Evolutionary conservation across 108 stramenopile species (phyloP), one percentile per base, ranked within the genome.

Genomic region (Cyclotella choctawhatcheeana): DNA sequence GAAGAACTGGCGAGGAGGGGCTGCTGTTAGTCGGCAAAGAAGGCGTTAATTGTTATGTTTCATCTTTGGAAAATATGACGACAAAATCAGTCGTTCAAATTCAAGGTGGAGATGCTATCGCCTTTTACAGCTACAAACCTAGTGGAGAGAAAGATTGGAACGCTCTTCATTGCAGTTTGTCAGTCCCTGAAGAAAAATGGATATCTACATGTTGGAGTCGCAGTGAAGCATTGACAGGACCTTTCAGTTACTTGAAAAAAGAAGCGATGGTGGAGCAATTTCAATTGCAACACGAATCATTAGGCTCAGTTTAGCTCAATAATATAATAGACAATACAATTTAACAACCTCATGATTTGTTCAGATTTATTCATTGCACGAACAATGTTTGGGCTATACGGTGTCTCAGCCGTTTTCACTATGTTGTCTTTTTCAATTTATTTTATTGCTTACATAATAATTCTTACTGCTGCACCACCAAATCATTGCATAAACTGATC

Each of bases 41-140:
- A 44, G 64, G 60, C 17, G 21, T 29, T 3, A 22, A 58, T 1
- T 34, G 30, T 10, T 71, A 76, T 60, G 13, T 52, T 5, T 18
- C 64, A 45, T 47, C 60, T 45, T 17, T 44, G 17, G 44, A 64
- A 1, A 21, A 14, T 25, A 10, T 44, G 0, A 21, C 63, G 29
- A 44, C 56, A 37, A 45, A 69, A n/a, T 26, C 56, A 31, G 50
- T 78, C 13, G 18, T 81, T 7, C 44, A 79, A 13, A 73, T 84
- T 20, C 2, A 71, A 34, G 48, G 71, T 13, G 84, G 84, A 5
- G 84, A 85, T 51, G 78, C 84, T 3, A 67, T 85, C 31, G 84
- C 77, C 3, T 82, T 85, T 65, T 85, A 82, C 66, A 82, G 74
- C 43, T 77, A 76, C 58, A 64, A 67, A 30, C 22, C 48, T 5